Percentiles rank a stretch among this genome's conserved stretches.
phyloP scores from a whole-genome alignment of 495 filamentous ascomycete genomes.

The Xylaria castorea region DNA sequence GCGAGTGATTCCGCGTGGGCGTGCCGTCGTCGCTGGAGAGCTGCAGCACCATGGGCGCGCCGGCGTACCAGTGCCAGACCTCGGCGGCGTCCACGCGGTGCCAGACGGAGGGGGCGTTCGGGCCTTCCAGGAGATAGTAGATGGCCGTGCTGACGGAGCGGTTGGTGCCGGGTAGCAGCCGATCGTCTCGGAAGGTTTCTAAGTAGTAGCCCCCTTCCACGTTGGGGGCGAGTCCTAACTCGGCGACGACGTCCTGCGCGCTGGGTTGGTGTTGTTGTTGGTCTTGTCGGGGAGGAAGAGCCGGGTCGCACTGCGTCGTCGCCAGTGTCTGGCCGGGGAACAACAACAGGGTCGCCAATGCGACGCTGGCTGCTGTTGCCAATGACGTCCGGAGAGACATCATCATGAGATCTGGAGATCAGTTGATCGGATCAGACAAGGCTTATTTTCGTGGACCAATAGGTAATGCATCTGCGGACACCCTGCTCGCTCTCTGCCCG shows the following conservation, averaged over 20 bases:
- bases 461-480: not conserved
- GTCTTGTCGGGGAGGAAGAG: not conserved
- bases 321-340: slow-evolving; percentile 7
- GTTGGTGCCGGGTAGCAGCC: slow-evolving; percentile 30
- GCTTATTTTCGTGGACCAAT: slow-evolving; percentile 6
- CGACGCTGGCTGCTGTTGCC: slow-evolving; percentile 24
- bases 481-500: not conserved
- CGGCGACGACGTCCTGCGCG: slow-evolving; percentile 46
- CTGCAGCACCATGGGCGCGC: slow-evolving; percentile 52
- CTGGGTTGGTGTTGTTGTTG: slow-evolving; percentile 20
- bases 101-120: slow-evolving; percentile 49
- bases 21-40: slow-evolving; percentile 39
- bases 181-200: slow-evolving; percentile 53
- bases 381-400: slow-evolving; percentile 12
- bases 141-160: slow-evolving; percentile 57
- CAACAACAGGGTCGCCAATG: slow-evolving; percentile 21
- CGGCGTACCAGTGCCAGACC: slow-evolving; percentile 59
- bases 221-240: slow-evolving; percentile 50
- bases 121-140: slow-evolving; percentile 57
- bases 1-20: slow-evolving; percentile 57
- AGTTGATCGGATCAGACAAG: slow-evolving; percentile 13
- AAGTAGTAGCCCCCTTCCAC: slow-evolving; percentile 55
- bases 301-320: slow-evolving; percentile 6
- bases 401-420: slow-evolving; percentile 19
- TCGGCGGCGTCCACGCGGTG: slow-evolving; percentile 56